phyloP scores from a whole-genome alignment of 805 yeast genomes.

The Zygosaccharomyces rouxii region DNA sequence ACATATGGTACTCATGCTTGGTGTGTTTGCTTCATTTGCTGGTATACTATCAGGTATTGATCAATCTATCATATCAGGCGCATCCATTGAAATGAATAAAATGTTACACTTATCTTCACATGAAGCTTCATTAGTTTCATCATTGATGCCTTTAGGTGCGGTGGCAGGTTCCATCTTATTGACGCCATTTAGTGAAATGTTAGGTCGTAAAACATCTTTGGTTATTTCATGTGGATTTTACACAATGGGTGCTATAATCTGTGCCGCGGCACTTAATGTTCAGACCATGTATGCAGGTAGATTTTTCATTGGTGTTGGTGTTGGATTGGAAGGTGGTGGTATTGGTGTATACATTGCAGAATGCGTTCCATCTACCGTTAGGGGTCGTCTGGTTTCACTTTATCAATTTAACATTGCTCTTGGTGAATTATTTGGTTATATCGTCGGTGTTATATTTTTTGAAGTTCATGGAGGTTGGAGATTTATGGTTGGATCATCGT shows the following conservation, averaged over 20 bases:
- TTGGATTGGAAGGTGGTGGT: conserved; percentile 63
- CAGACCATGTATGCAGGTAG: conserved; percentile 57
- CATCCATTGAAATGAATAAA: conserved; percentile 46
- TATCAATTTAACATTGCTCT: conserved; percentile 63
- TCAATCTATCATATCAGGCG: conserved; percentile 65
- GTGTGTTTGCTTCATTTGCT: conserved; percentile 56
- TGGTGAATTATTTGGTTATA: conserved; percentile 63
- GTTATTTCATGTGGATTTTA: conserved; percentile 55
- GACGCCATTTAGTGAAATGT: conserved; percentile 47
- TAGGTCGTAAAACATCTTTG: conserved; percentile 55
- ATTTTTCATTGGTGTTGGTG: conserved; percentile 57
- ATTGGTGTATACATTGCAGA: conserved; percentile 62
- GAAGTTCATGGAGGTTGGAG: conserved; percentile 59
- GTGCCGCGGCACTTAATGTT: conserved; percentile 46
- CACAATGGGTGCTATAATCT: conserved; percentile 56
- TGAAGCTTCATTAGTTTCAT: conserved; percentile 50
- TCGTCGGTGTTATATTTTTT: conserved; percentile 58
- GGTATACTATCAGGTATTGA: conserved; percentile 65
- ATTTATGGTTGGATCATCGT: conserved; percentile 59
- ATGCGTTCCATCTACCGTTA: conserved; percentile 51
- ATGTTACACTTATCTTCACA: conserved; percentile 39
- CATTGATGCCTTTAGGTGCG: conserved; percentile 68
- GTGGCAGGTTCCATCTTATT: conserved; percentile 57
- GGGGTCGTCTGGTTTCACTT: conserved; percentile 59
- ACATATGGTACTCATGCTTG: conserved; percentile 47